Conservation (phyloP, 2,329 filamentous ascomycete genomes). For the Zymoseptoria crescenta region DNA sequence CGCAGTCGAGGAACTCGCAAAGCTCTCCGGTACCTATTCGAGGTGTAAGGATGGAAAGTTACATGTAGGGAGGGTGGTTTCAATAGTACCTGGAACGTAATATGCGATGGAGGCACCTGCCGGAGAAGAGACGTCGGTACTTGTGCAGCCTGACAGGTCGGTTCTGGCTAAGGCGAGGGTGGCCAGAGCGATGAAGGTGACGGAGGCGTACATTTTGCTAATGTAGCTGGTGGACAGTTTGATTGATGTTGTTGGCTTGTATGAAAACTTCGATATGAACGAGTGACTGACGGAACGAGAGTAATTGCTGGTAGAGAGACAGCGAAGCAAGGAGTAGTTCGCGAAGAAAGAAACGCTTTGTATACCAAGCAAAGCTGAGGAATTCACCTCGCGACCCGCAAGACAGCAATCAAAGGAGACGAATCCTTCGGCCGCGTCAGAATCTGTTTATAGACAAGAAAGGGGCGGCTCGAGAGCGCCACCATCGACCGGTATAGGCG, state of each 20-base stretch:
- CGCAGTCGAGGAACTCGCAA: constrained; percentile 58
- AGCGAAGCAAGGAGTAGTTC: background rate
- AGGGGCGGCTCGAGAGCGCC: background rate
- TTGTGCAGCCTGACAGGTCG: constrained; percentile 40
- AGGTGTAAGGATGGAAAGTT: too few species aligned
- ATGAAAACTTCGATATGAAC: constrained; percentile 1
- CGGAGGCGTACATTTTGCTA: constrained; percentile 20
- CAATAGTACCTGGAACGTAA: constrained; percentile 47
- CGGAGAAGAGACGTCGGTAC: constrained; percentile 27
- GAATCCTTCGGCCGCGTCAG: background rate
- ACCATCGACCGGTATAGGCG: background rate
- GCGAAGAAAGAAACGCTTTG: background rate
- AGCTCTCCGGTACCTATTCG: constrained; percentile 47
- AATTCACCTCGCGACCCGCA: background rate
- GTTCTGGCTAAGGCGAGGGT: constrained; percentile 29
- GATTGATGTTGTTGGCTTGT: background rate
- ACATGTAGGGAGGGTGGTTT: too few species aligned
- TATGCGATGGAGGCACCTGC: constrained; percentile 46
- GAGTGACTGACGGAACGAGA: background rate
- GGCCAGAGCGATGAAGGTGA: constrained; percentile 24
- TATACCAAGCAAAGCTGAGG: background rate
- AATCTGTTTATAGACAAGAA: background rate
- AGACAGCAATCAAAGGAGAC: background rate
- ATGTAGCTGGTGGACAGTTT: background rate
- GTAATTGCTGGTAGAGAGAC: background rate